Percentiles rank a stretch among this genome's conserved stretches.
Conservation (phyloP, 495 filamentous ascomycete species). For the Penicillium antarcticum region DNA sequence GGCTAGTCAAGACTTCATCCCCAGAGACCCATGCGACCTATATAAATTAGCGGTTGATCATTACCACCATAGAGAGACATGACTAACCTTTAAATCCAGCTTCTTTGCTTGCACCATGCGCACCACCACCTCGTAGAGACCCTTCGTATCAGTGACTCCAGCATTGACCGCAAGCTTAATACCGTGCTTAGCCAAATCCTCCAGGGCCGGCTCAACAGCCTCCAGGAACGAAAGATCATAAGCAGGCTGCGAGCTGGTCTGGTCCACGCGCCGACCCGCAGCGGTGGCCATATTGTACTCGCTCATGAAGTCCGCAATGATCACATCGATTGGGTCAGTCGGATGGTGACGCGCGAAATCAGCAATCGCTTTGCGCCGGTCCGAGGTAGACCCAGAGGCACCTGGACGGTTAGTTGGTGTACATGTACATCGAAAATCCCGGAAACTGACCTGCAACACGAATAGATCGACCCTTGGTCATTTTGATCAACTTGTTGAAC, state of each 20-base stretch:
- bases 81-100: constrained; percentile 39
- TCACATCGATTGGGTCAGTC: constrained; percentile 51
- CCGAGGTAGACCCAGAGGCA: constrained; percentile 53
- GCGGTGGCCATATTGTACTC: constrained; percentile 52
- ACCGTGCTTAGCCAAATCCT: constrained; percentile 44
- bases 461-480: constrained; percentile 20
- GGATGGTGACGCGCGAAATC: constrained; percentile 44
- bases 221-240: constrained; percentile 55
- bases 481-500: not conserved
- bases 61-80: not conserved
- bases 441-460: constrained; percentile 18
- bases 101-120: constrained; percentile 41
- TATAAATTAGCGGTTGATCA: not conserved
- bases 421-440: not conserved
- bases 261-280: constrained; percentile 41
- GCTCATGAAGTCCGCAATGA: constrained; percentile 57
- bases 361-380: constrained; percentile 54
- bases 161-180: constrained; percentile 61
- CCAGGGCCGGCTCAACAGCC: constrained; percentile 49
- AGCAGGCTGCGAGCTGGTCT: constrained; percentile 21
- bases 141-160: constrained; percentile 49
- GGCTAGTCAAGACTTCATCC: constrained; percentile 46
- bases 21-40: constrained; percentile 48
- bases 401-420: constrained; percentile 11
- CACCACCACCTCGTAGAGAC: constrained; percentile 42